Evolutionary conservation across 1,284 basidiomycete genomes (phyloP).

Genomic region (Boletus smithii): DNA sequence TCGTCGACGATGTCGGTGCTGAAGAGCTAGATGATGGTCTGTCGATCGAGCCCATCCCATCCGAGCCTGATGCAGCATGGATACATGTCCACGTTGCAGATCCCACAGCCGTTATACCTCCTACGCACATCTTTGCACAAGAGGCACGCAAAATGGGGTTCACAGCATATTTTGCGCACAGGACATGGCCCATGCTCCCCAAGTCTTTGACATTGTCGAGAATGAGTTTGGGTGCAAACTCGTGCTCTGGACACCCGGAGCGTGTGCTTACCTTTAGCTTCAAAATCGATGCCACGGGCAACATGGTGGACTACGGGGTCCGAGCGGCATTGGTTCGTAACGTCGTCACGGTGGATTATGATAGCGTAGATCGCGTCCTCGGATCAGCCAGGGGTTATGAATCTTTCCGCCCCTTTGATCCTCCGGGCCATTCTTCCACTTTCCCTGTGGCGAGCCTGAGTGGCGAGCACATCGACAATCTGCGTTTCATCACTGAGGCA

Average conservation of each 20-base stretch:
- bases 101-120: slow-evolving; percentile 79
- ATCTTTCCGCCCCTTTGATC: slow-evolving; percentile 45
- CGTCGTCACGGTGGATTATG: slow-evolving; percentile 67
- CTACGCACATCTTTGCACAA: slow-evolving; percentile 57
- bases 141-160: slow-evolving; percentile 51
- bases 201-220: slow-evolving; percentile 43
- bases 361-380: slow-evolving; percentile 60
- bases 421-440: slow-evolving; percentile 2
- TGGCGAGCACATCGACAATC: slow-evolving; percentile 43
- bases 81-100: slow-evolving; percentile 93
- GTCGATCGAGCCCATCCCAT: slow-evolving; percentile 67
- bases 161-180: slow-evolving; percentile 65
- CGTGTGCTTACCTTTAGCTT: slow-evolving; percentile 81
- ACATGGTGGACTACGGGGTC: slow-evolving; percentile 70
- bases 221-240: slow-evolving; percentile 53
- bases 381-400: slow-evolving; percentile 7
- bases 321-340: slow-evolving; percentile 72
- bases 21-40: slow-evolving; percentile 94
- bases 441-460: slow-evolving; percentile 1
- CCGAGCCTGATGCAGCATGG: slow-evolving; percentile 68
- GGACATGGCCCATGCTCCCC: slow-evolving; percentile 71
- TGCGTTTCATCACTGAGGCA: slow-evolving; percentile 19
- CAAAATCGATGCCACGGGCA: slow-evolving; percentile 61
- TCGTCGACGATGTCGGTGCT: slow-evolving; percentile 83
- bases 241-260: slow-evolving; percentile 39